Base-by-base conservation (phyloP, 75 land plant genomes). In the Pseudotsuga menziesii region DNA sequence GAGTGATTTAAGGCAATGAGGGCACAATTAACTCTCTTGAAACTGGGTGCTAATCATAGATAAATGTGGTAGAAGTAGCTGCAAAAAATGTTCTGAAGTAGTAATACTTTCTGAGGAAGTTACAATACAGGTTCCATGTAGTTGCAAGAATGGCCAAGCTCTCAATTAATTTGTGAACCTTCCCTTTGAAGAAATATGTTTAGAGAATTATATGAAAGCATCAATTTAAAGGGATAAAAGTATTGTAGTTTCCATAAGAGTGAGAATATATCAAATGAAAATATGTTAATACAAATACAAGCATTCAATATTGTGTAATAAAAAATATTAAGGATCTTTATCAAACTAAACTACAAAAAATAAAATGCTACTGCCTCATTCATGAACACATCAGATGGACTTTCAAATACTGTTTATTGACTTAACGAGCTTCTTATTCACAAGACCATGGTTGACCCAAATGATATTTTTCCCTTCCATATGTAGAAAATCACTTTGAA, bases 371-470 rank as follows among this genome's bases (percentile, higher is more conserved):
- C 32, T 29, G 13, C 14, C 3, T 36, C 44, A 48, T 63, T 48
- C 71, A 77, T 52, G n/a, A 67, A 41, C 54, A 41, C n/a, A 66
- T 70, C 66, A 74, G n/a, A 41, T 36, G 22, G 22, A 25, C 15
- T 25, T 73, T 54, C 56, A 61, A 83, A 23, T 87, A 96, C 98
- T 81, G 71, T 86, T 97, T 23, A 85, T 70, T 26, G 70, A 77
- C 52, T 44, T 64, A 62, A 94, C 83, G 57, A 92, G 84, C 54
- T 75, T 84, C 66, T 84, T 83, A 79, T 92, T 89, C 44, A 96
- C 85, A 58, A 96, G 76, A 56, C 84, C 91, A 61, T 96, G 91
- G 76, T 89, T 89, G 44, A 89, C 88, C 17, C 97, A 97, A 66
- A 89, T 91, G 11, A 94, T 88, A 7, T 62, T 56, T 5, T 97